phyloP scores from a whole-genome alignment of 129 eudicot species.

The Flaveria trinervia region DNA sequence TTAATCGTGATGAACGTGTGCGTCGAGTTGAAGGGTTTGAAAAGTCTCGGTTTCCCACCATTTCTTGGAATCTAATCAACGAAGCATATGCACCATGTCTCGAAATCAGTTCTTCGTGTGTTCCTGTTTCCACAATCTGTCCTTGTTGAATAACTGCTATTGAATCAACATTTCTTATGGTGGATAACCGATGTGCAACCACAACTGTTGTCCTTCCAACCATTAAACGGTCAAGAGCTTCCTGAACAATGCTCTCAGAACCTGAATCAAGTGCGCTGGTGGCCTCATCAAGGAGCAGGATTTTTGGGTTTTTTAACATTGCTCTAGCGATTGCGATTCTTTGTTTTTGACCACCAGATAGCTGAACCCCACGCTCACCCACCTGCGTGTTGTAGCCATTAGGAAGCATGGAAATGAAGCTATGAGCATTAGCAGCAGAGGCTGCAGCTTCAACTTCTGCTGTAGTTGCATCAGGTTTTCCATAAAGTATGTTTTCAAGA shows the following conservation, averaged over 20 bases:
- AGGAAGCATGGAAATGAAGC: conserved; percentile 89
- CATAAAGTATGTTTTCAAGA: conserved; percentile 89
- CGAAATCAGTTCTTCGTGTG: conserved; percentile 85
- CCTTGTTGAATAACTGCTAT: conserved; percentile 94
- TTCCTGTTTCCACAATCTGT: conserved; percentile 84
- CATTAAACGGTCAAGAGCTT: conserved; percentile 93
- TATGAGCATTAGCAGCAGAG: conserved; percentile 89
- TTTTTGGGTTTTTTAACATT: conserved; percentile 87
- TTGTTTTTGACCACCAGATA: conserved; percentile 97
- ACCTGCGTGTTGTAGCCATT: conserved; percentile 95
- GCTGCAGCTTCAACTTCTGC: conserved; percentile 89
- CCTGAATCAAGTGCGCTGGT: conserved; percentile 93
- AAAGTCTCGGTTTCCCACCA: conserved; percentile 89
- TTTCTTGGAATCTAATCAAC: conserved; percentile 88
- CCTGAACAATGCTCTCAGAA: conserved; percentile 93
- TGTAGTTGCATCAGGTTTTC: conserved; percentile 82
- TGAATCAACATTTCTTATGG: conserved; percentile 89
- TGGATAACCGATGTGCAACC: conserved; percentile 93
- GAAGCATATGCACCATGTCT: conserved; percentile 85
- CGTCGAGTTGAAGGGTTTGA: conserved; percentile 87
- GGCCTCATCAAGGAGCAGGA: conserved; percentile 92
- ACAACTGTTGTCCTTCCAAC: conserved; percentile 92
- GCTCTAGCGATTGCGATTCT: conserved; percentile 96
- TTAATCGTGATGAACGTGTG: conserved; percentile 77
- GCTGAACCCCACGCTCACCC: conserved; percentile 95